These are phyloP conservation scores for Cercospora sp. DNA, from an alignment of 2,329 filamentous ascomycete species.

Conservation along the genomic window DNA sequence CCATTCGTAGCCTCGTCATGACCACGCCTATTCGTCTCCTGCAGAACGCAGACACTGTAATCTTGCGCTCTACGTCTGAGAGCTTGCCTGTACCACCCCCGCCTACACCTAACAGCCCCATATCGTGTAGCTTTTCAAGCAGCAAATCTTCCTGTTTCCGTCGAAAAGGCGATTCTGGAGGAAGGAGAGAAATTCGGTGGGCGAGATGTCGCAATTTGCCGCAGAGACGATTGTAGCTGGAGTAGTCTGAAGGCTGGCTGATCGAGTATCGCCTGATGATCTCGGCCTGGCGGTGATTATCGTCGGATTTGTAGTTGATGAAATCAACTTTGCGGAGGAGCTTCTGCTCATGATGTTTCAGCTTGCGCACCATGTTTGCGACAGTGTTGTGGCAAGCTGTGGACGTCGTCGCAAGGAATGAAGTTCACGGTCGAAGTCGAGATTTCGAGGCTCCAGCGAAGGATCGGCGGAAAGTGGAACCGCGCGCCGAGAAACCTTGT, in stretches of 20 bases:
- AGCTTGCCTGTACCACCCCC: constrained; percentile 63
- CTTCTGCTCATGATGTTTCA: constrained; percentile 97
- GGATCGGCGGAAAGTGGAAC: background rate
- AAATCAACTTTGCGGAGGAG: constrained; percentile 92
- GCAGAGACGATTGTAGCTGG: constrained; percentile 47
- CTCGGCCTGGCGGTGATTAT: constrained; percentile 76
- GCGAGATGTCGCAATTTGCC: constrained; percentile 83
- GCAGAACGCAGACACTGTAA: constrained; percentile 87
- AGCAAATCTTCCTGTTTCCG: constrained; percentile 83
- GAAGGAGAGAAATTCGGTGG: constrained; percentile 78
- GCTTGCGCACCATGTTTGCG: constrained; percentile 80
- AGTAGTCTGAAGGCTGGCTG: constrained; percentile 84
- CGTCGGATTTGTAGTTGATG: constrained; percentile 78
- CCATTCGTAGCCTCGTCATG: constrained; percentile 86
- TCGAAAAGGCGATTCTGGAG: constrained; percentile 74
- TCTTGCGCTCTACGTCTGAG: constrained; percentile 74
- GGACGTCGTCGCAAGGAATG: constrained; percentile 5
- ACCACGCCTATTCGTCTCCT: constrained; percentile 80
- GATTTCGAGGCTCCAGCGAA: constrained; percentile 7
- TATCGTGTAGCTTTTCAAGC: constrained; percentile 87
- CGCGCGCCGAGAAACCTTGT: constrained; percentile 2
- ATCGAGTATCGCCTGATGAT: constrained; percentile 87
- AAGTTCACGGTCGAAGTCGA: constrained; percentile 2
- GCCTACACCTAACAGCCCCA: constrained; percentile 77
- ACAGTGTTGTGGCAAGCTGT: background rate